Evolutionary conservation across 257 asterid genomes (phyloP).

Genomic region (Dorcoceras hygrometricum): DNA sequence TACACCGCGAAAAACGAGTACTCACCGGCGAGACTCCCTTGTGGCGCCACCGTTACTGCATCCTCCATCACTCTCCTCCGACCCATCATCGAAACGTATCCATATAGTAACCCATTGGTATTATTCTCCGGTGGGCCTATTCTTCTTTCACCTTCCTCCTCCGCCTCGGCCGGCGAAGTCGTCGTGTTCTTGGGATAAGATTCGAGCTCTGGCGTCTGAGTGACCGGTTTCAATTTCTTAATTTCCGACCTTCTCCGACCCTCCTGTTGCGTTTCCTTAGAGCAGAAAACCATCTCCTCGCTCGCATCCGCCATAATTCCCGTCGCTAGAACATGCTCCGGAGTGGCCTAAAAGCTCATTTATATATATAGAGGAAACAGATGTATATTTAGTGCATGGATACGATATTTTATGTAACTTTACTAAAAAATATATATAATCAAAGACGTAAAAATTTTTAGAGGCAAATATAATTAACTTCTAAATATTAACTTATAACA

Average conservation of each 20-base stretch:
- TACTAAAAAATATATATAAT: too few species aligned
- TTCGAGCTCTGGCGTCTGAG: not conserved
- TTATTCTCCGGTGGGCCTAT: not conserved
- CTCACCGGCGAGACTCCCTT: conserved; percentile 26
- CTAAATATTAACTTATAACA: too few species aligned
- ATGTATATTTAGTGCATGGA: too few species aligned
- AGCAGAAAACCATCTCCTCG: not conserved
- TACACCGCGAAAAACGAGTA: conserved; percentile 47
- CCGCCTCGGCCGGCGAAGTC: not conserved
- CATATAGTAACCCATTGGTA: conserved; percentile 22
- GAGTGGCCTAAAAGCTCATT: too few species aligned
- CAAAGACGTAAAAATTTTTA: too few species aligned
- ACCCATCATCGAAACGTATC: conserved; percentile 51
- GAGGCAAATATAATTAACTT: too few species aligned
- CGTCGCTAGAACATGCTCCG: not conserved
- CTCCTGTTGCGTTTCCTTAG: conserved; percentile 6
- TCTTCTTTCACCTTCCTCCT: too few species aligned
- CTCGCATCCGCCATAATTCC: not conserved
- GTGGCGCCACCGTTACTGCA: conserved; percentile 35
- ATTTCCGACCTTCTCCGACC: conserved; percentile 14
- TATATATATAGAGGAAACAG: too few species aligned
- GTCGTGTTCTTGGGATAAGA: not conserved
- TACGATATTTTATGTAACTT: too few species aligned
- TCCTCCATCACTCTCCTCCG: conserved; percentile 64
- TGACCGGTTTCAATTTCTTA: not conserved